These are phyloP conservation scores for Dinochytrium kinnereticum DNA, from an alignment of 371 early-diverging fungal genomes.

Conservation along the genomic window DNA sequence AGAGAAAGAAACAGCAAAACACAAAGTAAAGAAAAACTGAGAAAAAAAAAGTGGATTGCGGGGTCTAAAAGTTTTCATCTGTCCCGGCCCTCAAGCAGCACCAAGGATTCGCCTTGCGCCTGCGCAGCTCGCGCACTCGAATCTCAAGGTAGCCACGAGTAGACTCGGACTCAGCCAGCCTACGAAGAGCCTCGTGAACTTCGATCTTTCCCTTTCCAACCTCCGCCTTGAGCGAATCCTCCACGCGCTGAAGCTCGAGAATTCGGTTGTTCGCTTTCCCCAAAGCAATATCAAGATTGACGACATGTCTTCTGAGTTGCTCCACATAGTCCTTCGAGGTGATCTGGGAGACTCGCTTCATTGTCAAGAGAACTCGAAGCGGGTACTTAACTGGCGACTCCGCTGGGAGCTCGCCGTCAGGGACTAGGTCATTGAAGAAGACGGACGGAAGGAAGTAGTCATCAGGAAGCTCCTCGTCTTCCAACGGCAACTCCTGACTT, in stretches of 20 bases:
- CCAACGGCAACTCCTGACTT: background rate
- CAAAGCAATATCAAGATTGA: background rate
- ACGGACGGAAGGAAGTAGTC: slow-evolving; percentile 22
- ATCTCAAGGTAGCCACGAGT: background rate
- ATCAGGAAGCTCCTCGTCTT: background rate
- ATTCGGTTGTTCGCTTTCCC: background rate
- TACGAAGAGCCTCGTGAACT: background rate
- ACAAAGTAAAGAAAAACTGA: too few relatives aligned
- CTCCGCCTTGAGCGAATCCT: background rate
- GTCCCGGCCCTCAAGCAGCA: background rate
- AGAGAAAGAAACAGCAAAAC: too few relatives aligned
- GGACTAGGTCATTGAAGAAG: slow-evolving; percentile 19
- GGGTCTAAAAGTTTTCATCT: too few relatives aligned
- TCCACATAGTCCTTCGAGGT: slow-evolving; percentile 12
- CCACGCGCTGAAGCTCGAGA: background rate
- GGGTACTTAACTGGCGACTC: slow-evolving; percentile 2
- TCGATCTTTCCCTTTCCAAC: background rate
- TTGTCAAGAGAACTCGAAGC: slow-evolving; percentile 5
- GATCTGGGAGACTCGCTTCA: background rate
- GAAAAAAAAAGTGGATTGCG: too few relatives aligned
- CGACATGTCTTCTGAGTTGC: background rate
- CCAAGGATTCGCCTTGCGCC: background rate
- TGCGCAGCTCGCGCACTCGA: background rate
- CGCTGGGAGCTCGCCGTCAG: background rate
- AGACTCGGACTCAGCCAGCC: slow-evolving; percentile 6